Evolutionary conservation across 805 yeast genomes (phyloP), one percentile per base, ranked within the genome.

Genomic region (Suhomyces prunicola): DNA sequence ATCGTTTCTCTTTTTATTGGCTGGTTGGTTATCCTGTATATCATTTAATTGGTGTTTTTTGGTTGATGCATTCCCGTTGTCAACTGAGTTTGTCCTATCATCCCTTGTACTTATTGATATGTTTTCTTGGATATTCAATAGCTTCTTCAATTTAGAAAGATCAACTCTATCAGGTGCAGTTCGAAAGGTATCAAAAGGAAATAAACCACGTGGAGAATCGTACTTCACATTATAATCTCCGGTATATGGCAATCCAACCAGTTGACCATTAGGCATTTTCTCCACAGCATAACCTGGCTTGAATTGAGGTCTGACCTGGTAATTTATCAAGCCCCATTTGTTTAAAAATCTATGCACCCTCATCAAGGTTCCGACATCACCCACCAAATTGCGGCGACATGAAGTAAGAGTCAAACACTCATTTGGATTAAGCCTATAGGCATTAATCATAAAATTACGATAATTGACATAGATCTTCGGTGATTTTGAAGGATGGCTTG

Each of bases 271-370:
- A 9, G 77, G 74, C 40, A 73, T 57, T 53, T 73, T 74, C 52
- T 85, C 88, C 15, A 86, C 77, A 2, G 78, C 75, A 49, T 83
- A 76, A 24, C 79, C 79, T 3, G 96, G 94, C 57, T 85, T 81
- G 50, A 85, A 76, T 57, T 83, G 88, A 1, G 92, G 89, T 65
- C 87, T 88, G 2, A 92, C 96, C 69, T 92, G 97, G 68, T 92
- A 92, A 69, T 92, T 92, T 50, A 92, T 89, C 49, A 92, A 75
- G 0, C 97, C 97, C 97, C 97, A 92, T 67, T 87, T 88, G 60
- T 84, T 89, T 53, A 92, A 73, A 65, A 92, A 91, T 50, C 85
- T 79, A 64, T 90, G 96, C 7, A 92, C 84, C 57, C 97, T 82
- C 78, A 91, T 81, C 55, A 92, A 80, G 0, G 97, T 83, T 2